Evolutionary conservation across 2,329 filamentous ascomycete species (phyloP).

Genomic region (Mycosphaerelloides madeirae): DNA sequence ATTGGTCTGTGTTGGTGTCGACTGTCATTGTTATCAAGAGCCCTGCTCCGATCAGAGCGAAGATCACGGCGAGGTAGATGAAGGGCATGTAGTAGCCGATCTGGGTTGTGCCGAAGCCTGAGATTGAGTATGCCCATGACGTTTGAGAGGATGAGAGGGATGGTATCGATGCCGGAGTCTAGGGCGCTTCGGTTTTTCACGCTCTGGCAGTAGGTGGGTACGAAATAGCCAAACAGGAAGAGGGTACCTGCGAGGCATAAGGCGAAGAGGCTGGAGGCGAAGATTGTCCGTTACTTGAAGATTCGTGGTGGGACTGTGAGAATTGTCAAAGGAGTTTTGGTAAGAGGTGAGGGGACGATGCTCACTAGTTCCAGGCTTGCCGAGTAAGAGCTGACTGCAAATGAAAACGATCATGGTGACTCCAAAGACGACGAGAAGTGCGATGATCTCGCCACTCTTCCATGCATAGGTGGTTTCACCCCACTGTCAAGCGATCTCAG

Average conservation of each 20-base stretch:
- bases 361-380: no score
- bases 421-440: conserved; percentile 32
- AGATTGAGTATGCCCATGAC: conserved; percentile 37
- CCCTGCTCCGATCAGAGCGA: conserved; percentile 40
- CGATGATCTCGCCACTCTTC: conserved; percentile 38
- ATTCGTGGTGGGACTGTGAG: no score
- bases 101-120: conserved; percentile 32
- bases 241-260: conserved; percentile 2
- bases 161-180: no score
- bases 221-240: conserved; percentile 3
- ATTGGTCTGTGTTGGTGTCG: conserved; percentile 1
- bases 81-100: conserved; percentile 44
- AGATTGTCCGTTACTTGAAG: conserved; percentile 32
- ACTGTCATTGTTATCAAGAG: conserved; percentile 28
- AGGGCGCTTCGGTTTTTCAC: no score
- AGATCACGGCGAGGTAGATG: conserved; percentile 35
- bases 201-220: conserved; percentile 9
- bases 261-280: conserved; percentile 32
- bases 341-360: no score
- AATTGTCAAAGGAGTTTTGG: no score
- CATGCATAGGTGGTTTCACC: conserved; percentile 34
- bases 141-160: conserved; percentile 31
- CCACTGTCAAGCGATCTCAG: no score
- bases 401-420: no score
- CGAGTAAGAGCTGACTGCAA: no score